A percentile compares a stretch with the other conserved stretches of the same genome.
phyloP scores from a whole-genome alignment of 768 basidiomycete genomes.

The Russula vinacea region DNA sequence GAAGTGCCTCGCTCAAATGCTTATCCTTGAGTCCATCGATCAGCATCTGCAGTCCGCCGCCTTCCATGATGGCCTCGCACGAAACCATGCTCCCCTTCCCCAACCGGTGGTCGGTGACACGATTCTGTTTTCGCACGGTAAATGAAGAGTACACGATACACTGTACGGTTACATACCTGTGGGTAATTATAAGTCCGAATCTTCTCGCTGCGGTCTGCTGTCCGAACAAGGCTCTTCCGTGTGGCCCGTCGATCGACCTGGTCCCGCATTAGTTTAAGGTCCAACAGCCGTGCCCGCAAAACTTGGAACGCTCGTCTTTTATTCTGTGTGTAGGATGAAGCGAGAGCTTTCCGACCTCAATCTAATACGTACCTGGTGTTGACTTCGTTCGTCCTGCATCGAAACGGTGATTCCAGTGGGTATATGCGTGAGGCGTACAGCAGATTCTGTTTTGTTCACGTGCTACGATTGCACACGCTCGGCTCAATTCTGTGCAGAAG shows the following conservation, averaged over 20 bases:
- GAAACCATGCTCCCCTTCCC: conserved; percentile 29
- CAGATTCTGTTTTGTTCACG: conserved; percentile 98
- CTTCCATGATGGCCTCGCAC: conserved; percentile 29
- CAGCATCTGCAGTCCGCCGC: conserved; percentile 19
- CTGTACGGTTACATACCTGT: conserved; percentile 49
- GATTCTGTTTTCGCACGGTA: conserved; percentile 19
- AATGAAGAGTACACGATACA: neutral
- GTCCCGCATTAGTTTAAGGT: conserved; percentile 68
- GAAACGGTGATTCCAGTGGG: conserved; percentile 94
- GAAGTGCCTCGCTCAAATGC: conserved; percentile 14
- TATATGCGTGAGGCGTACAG: conserved; percentile 88
- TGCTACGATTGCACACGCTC: conserved; percentile 50
- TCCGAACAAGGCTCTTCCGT: conserved; percentile 70
- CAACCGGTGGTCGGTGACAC: conserved; percentile 29
- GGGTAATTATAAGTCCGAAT: conserved; percentile 95
- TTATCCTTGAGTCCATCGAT: conserved; percentile 23
- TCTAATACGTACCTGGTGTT: conserved; percentile 71
- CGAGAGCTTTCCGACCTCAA: neutral
- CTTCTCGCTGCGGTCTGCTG: conserved; percentile 88
- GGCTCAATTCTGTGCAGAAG: neutral
- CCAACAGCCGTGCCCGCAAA: conserved; percentile 80
- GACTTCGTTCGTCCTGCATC: conserved; percentile 97
- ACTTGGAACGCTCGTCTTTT: conserved; percentile 91
- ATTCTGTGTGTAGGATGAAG: conserved; percentile 51
- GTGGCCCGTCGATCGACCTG: conserved; percentile 65